Conservation (phyloP, 2,329 filamentous ascomycete genomes). For the Trichoderma oligosporum region DNA sequence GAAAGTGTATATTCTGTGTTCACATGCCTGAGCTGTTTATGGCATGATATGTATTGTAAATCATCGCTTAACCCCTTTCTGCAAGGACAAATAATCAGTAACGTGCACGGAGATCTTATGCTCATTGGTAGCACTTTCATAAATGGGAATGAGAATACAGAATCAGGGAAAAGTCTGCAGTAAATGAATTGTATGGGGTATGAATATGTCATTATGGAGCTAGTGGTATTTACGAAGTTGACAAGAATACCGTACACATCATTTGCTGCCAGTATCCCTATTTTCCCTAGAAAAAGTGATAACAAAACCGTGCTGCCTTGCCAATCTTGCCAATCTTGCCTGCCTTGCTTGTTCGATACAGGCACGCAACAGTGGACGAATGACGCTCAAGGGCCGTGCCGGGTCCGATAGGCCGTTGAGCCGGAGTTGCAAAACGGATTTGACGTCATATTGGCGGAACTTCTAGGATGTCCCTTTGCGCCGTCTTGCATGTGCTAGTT, state of each 20-base stretch:
- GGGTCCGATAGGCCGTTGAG: conserved; percentile 29
- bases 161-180: neutral
- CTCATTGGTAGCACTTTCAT: too few species aligned
- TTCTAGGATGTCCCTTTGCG: neutral
- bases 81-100: too few species aligned
- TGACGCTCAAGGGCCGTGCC: conserved; percentile 19
- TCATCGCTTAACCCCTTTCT: too few species aligned
- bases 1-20: neutral
- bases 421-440: conserved; percentile 21
- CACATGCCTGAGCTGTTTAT: neutral
- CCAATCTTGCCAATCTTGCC: too few species aligned
- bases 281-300: neutral
- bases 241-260: too few species aligned
- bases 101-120: too few species aligned
- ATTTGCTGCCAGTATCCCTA: neutral
- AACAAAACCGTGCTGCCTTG: too few species aligned
- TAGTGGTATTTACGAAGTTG: neutral
- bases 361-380: too few species aligned
- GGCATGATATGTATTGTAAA: too few species aligned
- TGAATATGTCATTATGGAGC: conserved; percentile 12
- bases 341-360: too few species aligned
- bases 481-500: conserved; percentile 6
- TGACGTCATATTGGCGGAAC: conserved; percentile 33
- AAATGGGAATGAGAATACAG: neutral
- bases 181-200: neutral